phyloP scores from a whole-genome alignment of 441 rosid species.

The Erodium chrysanthum region DNA sequence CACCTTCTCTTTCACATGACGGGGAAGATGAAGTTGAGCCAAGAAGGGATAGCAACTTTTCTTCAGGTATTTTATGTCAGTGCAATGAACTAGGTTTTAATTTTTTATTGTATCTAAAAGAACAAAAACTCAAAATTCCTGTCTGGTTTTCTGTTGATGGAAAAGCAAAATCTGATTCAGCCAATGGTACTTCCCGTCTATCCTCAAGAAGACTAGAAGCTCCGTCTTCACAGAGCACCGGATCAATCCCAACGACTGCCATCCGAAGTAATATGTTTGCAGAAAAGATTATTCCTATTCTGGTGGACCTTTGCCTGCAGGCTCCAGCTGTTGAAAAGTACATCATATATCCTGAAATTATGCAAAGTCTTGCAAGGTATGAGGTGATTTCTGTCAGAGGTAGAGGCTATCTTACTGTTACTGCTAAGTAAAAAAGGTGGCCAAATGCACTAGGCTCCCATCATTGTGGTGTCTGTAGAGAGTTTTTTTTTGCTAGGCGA shows the following conservation, averaged over 20 bases:
- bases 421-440: background rate
- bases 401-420: background rate
- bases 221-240: conserved; percentile 25
- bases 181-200: conserved; percentile 38
- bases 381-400: background rate
- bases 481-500: too few relatives aligned
- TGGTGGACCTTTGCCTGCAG: conserved; percentile 65
- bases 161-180: conserved; percentile 24
- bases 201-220: conserved; percentile 33
- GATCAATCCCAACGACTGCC: conserved; percentile 26
- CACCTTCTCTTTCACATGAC: conserved; percentile 36
- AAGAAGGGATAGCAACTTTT: conserved; percentile 29
- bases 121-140: conserved; percentile 20
- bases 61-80: conserved; percentile 32
- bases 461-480: background rate
- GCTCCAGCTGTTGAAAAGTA: conserved; percentile 68
- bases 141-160: conserved; percentile 18
- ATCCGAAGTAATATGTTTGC: conserved; percentile 51
- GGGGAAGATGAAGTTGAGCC: conserved; percentile 47
- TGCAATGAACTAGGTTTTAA: conserved; percentile 10
- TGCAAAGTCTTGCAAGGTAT: conserved; percentile 85
- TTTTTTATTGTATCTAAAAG: conserved; percentile 11
- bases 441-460: background rate
- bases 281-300: conserved; percentile 76
- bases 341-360: conserved; percentile 66